Evolutionary conservation across 352 stramenopile genomes (phyloP).

Genomic region (Phytophthora agathidicida): DNA sequence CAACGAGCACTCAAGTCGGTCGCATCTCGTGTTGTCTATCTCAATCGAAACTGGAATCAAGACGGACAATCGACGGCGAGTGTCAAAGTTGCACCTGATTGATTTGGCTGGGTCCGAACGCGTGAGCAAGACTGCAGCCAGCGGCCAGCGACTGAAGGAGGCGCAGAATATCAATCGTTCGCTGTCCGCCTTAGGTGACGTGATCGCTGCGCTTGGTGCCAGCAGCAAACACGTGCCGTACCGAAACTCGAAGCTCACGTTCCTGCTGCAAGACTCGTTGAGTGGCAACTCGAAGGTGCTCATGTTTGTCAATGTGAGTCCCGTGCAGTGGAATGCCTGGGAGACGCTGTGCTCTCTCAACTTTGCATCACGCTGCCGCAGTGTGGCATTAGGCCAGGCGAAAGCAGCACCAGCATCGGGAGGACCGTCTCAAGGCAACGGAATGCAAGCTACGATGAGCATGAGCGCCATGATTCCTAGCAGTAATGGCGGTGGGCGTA

Average conservation of each 20-base stretch:
- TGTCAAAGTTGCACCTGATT: constrained; percentile 88
- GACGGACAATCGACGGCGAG: constrained; percentile 39
- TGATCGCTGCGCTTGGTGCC: constrained; percentile 92
- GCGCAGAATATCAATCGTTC: constrained; percentile 97
- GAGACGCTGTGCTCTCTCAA: constrained; percentile 93
- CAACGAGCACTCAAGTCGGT: constrained; percentile 93
- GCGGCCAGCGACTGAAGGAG: constrained; percentile 94
- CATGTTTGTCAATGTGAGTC: constrained; percentile 90
- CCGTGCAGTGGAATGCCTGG: constrained; percentile 86
- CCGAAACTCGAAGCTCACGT: constrained; percentile 96
- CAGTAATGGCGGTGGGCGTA: constrained; percentile 15
- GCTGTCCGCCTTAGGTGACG: constrained; percentile 93
- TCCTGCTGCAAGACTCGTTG: constrained; percentile 85
- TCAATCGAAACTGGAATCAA: constrained; percentile 67
- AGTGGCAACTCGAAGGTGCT: constrained; percentile 85
- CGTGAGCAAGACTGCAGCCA: constrained; percentile 91
- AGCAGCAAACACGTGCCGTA: constrained; percentile 95
- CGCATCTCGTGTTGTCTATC: constrained; percentile 92
- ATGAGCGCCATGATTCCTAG: constrained; percentile 41
- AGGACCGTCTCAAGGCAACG: constrained; percentile 19
- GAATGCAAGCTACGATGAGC: constrained; percentile 40
- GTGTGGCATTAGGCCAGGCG: constrained; percentile 85
- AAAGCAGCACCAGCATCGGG: constrained; percentile 47
- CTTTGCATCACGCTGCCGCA: constrained; percentile 89
- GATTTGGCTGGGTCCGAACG: constrained; percentile 90